These are phyloP conservation scores for Amyloporia xantha DNA, from an alignment of 768 basidiomycete genomes.

Conservation along the genomic window DNA sequence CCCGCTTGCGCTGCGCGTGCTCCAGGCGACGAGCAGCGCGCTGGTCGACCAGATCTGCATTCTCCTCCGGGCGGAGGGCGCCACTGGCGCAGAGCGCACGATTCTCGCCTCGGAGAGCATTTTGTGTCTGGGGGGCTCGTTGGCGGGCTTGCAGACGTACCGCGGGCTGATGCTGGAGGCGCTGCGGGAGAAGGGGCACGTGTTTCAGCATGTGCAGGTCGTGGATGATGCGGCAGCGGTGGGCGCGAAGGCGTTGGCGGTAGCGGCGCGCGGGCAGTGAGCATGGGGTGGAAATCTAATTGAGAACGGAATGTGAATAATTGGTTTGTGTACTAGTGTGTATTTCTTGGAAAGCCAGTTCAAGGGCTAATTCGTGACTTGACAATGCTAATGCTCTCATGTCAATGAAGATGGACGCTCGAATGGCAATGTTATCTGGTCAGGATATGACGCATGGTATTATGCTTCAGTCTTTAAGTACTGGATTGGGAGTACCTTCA, in stretches of 20 bases:
- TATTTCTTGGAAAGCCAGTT: neutral
- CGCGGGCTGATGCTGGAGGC: constrained; percentile 47
- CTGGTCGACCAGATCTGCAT: constrained; percentile 56
- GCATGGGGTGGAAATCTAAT: neutral
- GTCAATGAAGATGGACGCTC: neutral
- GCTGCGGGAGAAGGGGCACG: constrained; percentile 49
- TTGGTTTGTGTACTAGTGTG: neutral
- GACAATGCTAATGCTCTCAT: no score
- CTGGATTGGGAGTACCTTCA: neutral
- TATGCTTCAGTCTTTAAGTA: no score
- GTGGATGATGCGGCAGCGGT: constrained; percentile 62
- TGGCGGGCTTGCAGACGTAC: constrained; percentile 59
- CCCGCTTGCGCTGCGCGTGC: constrained; percentile 53
- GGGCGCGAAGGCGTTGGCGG: constrained; percentile 55
- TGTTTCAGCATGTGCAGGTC: constrained; percentile 59
- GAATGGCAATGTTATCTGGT: neutral
- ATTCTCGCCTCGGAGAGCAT: constrained; percentile 52
- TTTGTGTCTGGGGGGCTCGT: constrained; percentile 74
- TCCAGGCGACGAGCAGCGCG: constrained; percentile 42
- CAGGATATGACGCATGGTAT: no score
- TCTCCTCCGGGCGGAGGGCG: constrained; percentile 37
- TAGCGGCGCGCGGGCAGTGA: neutral
- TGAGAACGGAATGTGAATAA: neutral
- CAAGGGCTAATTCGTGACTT: neutral
- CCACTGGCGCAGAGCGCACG: constrained; percentile 8